These are phyloP conservation scores for Kwoniella heveanensis DNA, from an alignment of 768 basidiomycete species.

Conservation along the genomic window DNA sequence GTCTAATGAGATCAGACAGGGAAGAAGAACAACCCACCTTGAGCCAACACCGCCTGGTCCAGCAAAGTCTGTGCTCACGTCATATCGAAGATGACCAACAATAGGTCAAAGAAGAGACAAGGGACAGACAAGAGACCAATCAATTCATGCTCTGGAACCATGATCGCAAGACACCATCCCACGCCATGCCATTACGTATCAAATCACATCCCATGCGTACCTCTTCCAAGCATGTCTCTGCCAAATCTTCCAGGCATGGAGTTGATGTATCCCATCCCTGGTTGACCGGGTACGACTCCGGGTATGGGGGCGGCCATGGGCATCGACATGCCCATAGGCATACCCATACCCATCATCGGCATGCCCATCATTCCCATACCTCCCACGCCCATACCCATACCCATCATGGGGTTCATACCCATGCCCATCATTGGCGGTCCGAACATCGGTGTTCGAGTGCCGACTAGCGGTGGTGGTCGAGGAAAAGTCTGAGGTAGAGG, in stretches of 20 bases:
- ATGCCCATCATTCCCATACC: conserved; percentile 31
- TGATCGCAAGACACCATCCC: neutral
- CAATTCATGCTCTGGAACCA: conserved; percentile 8
- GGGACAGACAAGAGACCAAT: conserved; percentile 5
- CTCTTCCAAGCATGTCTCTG: conserved; percentile 50
- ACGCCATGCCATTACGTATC: neutral
- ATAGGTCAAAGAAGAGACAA: neutral
- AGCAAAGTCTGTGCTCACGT: conserved; percentile 41
- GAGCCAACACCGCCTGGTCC: conserved; percentile 51
- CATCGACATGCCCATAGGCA: conserved; percentile 35
- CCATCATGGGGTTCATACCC: conserved; percentile 18
- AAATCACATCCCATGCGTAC: conserved; percentile 32
- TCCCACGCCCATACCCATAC: conserved; percentile 27
- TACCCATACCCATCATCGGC: conserved; percentile 36
- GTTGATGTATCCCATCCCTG: conserved; percentile 45
- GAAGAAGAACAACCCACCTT: conserved; percentile 21
- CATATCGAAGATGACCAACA: neutral
- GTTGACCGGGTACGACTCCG: conserved; percentile 50
- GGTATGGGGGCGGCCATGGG: conserved; percentile 40
- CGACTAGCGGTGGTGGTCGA: conserved; percentile 25
- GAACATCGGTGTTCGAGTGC: conserved; percentile 30
- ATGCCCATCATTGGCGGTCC: conserved; percentile 30
- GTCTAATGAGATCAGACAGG: neutral
- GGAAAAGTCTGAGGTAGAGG: conserved; percentile 19
- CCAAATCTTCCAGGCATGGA: conserved; percentile 50